These are phyloP conservation scores for Hyphodiscus hymeniophilus DNA, from an alignment of 495 filamentous ascomycete genomes.

Conservation along the genomic window DNA sequence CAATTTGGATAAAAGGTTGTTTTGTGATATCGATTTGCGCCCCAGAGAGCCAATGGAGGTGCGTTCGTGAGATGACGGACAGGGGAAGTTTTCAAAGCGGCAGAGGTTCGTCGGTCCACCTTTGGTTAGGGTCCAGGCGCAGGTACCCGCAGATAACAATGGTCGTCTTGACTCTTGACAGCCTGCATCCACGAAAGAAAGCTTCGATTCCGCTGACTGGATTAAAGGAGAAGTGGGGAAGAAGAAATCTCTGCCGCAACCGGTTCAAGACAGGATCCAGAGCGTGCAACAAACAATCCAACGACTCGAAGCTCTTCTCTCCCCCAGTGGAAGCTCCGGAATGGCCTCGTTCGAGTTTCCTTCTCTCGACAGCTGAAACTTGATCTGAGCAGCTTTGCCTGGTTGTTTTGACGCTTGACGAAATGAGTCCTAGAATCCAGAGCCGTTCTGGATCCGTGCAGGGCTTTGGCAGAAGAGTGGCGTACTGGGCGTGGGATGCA, in stretches of 20 bases:
- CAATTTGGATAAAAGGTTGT: not conserved
- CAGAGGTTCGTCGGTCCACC: too few species aligned
- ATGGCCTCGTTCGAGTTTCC: too few species aligned
- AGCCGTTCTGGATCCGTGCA: too few species aligned
- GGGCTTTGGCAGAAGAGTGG: slow-evolving; percentile 6
- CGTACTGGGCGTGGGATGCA: slow-evolving; percentile 4
- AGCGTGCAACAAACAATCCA: too few species aligned
- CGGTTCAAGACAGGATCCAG: too few species aligned
- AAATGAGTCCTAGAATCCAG: not conserved
- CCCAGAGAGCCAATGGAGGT: not conserved
- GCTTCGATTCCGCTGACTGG: too few species aligned
- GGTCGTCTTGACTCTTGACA: too few species aligned
- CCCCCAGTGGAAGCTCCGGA: too few species aligned
- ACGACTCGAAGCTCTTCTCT: too few species aligned
- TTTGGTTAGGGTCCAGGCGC: slow-evolving; percentile 4
- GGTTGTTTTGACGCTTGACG: not conserved
- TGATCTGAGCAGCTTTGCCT: not conserved
- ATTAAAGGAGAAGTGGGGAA: too few species aligned
- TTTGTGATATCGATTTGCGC: not conserved
- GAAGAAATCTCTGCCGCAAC: too few species aligned
- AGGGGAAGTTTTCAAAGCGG: not conserved
- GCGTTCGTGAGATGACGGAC: not conserved
- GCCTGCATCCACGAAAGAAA: too few species aligned
- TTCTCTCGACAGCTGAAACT: not conserved
- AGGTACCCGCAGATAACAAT: slow-evolving; percentile 16